Conservation (phyloP, 306 rosid species). For the Sophora flavescens region DNA sequence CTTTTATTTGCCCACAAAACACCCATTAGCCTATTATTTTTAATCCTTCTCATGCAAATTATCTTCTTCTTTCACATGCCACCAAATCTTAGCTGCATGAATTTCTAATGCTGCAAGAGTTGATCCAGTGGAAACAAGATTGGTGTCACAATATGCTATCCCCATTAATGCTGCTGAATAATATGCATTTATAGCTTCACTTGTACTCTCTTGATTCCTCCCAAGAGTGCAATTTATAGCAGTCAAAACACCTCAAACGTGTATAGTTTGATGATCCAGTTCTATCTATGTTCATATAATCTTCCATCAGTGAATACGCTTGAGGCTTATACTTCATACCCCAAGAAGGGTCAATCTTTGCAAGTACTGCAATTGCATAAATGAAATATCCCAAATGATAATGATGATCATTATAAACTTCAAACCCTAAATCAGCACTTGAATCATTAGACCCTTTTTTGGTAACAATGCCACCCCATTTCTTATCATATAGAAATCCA, state of each 20-base stretch:
- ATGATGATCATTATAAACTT: constrained; percentile 72
- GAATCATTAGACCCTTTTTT: constrained; percentile 60
- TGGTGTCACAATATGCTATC: constrained; percentile 67
- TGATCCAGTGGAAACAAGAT: constrained; percentile 65
- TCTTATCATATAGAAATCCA: constrained; percentile 65
- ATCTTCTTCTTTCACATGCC: constrained; percentile 60
- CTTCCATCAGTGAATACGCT: constrained; percentile 66
- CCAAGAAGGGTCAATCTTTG: constrained; percentile 67
- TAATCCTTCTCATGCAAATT: constrained; percentile 54
- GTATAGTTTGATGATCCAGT: constrained; percentile 46
- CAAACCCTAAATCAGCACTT: constrained; percentile 72
- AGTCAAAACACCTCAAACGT: constrained; percentile 69
- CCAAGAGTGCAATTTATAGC: constrained; percentile 75
- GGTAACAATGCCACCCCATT: constrained; percentile 82
- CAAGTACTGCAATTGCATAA: constrained; percentile 72
- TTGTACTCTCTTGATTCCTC: constrained; percentile 70
- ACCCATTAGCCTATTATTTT: constrained; percentile 57
- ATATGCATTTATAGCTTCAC: constrained; percentile 75
- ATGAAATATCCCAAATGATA: constrained; percentile 67
- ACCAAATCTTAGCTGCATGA: constrained; percentile 70
- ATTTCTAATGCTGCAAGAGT: constrained; percentile 65
- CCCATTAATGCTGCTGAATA: constrained; percentile 78
- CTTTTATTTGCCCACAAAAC: constrained; percentile 71
- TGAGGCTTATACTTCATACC: constrained; percentile 69
- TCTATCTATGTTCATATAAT: constrained; percentile 60